Base-by-base conservation (phyloP, 2,329 filamentous ascomycete species). In the Trichoderma koningii region DNA sequence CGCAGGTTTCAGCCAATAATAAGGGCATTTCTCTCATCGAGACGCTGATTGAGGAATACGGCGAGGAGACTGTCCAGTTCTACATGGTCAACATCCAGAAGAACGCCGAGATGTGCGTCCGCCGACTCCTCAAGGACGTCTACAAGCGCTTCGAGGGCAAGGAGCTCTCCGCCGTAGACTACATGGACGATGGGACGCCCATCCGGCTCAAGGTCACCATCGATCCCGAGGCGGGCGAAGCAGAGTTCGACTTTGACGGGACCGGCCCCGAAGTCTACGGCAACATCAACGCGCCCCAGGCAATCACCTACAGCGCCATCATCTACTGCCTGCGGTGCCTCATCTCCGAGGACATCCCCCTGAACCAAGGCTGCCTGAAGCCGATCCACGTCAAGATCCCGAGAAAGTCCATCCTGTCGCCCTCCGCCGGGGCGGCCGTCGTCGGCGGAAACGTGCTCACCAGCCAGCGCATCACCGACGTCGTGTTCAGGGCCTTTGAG, bases 1-100 rank as follows among this genome's bases (percentile, higher is more conserved):
- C 91, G 0, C 91, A 94, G 73, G 88, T 94, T 4, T 91, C 91
- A 0, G 91, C 91, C 1, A 95, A 95, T 71, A 89, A 92, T 71
- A 93, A 93, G 69, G 91, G 91, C 1, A 94, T 95, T 68, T 90
- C 87, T n/a, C 80, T 95, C 23, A 94, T 95, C 68, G 86, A 85
- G 63, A 82, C 85, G 0, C 78, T 95, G 2, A 93, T 95, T 68
- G 83, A 85, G 19, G 91, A 95, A 71, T 94, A 93, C 70, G 88
- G 89, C 14, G 87, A 92, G 66, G 82, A 89, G 3, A 89, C 90
- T 0, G 91, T 95, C 0, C 89, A 92, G 69, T 91, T 91, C 74
- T 95, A 95, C 78, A 95, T 95, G 91, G 82, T 85, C 60, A 87
- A 85, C 65, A 94, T 95, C 66, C 91, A 95, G 74, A 83, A 87